phyloP scores from a whole-genome alignment of 805 yeast genomes.

The Tetrapisispora nanseiensis region DNA sequence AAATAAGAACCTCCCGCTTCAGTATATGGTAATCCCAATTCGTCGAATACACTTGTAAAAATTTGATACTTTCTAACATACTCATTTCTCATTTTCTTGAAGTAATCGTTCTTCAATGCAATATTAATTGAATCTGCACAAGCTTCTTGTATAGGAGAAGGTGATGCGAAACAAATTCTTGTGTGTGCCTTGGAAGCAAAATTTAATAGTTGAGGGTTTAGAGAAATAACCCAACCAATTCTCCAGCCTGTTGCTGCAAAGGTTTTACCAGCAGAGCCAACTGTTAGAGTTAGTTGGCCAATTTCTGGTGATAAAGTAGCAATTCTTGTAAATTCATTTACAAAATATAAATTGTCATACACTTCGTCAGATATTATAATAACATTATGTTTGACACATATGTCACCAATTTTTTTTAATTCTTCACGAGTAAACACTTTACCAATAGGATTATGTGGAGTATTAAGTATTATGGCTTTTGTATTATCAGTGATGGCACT shows the following conservation, averaged over 20 bases:
- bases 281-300: constrained; percentile 69
- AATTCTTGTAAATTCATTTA: constrained; percentile 61
- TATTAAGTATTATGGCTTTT: constrained; percentile 76
- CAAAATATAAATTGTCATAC: constrained; percentile 79
- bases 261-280: constrained; percentile 95
- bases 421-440: constrained; percentile 76
- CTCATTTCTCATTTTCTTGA: constrained; percentile 53
- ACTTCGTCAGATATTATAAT: constrained; percentile 88
- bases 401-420: constrained; percentile 59
- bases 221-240: constrained; percentile 88
- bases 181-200: constrained; percentile 87
- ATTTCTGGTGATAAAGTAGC: constrained; percentile 77
- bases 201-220: constrained; percentile 62
- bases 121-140: constrained; percentile 63
- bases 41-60: constrained; percentile 72
- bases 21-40: constrained; percentile 81
- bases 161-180: constrained; percentile 84
- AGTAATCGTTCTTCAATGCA: constrained; percentile 58
- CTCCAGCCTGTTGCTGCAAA: constrained; percentile 99
- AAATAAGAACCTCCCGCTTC: constrained; percentile 91
- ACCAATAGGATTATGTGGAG: constrained; percentile 96
- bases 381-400: constrained; percentile 79
- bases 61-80: constrained; percentile 66
- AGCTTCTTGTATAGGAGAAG: constrained; percentile 90
- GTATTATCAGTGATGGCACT: constrained; percentile 65